Percentiles rank a stretch among this genome's conserved stretches.
Conservation (phyloP, 805 yeast genomes). For the Tetrapisispora pingtungensis region DNA sequence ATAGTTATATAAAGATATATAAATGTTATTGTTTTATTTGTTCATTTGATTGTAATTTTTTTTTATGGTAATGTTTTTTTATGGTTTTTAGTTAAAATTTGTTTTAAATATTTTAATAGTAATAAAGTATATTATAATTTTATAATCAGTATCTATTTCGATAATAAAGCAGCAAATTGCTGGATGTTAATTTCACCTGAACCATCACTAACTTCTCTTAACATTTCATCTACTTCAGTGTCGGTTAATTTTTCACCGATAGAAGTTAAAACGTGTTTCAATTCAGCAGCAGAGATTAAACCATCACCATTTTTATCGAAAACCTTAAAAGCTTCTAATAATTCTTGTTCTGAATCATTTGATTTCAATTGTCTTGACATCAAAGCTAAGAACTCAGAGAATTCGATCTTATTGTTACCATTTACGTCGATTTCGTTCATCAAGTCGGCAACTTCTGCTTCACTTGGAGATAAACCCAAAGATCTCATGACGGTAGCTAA, state of each 20-base stretch:
- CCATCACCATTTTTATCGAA: conserved; percentile 97
- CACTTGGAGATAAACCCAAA: conserved; percentile 95
- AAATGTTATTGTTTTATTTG: too few relatives aligned
- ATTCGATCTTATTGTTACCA: conserved; percentile 83
- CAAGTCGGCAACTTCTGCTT: conserved; percentile 91
- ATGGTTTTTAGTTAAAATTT: too few relatives aligned
- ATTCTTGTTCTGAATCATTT: conserved; percentile 93
- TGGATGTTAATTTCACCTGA: conserved; percentile 96
- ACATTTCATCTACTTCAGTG: conserved; percentile 95
- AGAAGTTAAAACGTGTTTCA: conserved; percentile 92
- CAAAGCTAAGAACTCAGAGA: conserved; percentile 72
- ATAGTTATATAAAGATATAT: too few relatives aligned
- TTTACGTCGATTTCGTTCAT: conserved; percentile 95
- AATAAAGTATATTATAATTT: neutral
- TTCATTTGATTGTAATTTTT: too few relatives aligned
- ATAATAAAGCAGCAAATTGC: conserved; percentile 87
- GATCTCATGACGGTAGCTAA: conserved; percentile 98
- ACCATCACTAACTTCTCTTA: conserved; percentile 89
- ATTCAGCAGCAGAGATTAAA: conserved; percentile 89
- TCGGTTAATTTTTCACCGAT: conserved; percentile 96
- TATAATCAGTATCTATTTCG: conserved; percentile 39
- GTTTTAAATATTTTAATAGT: neutral
- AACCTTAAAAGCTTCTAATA: conserved; percentile 95
- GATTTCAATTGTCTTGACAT: conserved; percentile 93
- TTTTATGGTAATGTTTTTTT: too few relatives aligned